Evolutionary conservation across 345 rosid species (phyloP).

Genomic region (Brassica incana): DNA sequence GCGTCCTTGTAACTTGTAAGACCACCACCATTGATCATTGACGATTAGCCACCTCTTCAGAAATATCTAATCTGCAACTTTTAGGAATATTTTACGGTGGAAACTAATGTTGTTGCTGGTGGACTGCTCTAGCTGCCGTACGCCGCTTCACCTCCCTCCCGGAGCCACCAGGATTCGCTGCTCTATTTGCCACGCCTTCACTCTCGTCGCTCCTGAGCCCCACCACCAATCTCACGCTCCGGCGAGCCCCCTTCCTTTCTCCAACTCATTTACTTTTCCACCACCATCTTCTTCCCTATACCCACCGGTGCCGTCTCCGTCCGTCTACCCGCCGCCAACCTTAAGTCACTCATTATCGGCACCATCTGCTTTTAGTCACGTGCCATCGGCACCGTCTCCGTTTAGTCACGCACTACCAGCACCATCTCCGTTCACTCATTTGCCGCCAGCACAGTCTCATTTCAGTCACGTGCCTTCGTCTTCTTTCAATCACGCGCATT

Average conservation of each 20-base stretch:
- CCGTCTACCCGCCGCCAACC: constrained; percentile 40
- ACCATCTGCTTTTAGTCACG: constrained; percentile 3
- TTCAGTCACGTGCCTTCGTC: constrained; percentile 40
- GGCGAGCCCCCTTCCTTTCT: constrained; percentile 25
- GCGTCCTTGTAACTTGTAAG: neutral
- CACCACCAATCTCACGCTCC: constrained; percentile 16
- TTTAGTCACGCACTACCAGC: constrained; percentile 14
- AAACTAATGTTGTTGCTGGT: constrained; percentile 47
- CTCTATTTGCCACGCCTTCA: constrained; percentile 68
- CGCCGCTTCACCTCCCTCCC: constrained; percentile 65
- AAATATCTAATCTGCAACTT: neutral
- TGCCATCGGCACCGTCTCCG: constrained; percentile 37
- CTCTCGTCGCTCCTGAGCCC: constrained; percentile 57
- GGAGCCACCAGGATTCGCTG: constrained; percentile 75
- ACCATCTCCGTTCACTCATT: neutral
- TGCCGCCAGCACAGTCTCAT: constrained; percentile 37
- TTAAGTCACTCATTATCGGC: constrained; percentile 41
- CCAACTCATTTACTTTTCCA: neutral
- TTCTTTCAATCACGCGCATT: constrained; percentile 44
- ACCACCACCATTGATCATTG: neutral
- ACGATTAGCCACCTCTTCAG: neutral
- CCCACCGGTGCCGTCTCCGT: constrained; percentile 43
- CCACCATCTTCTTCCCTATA: constrained; percentile 44
- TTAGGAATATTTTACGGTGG: neutral
- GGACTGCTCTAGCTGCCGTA: constrained; percentile 71